Conservation (phyloP, 257 asterid genomes). For the Plantago ovata region DNA sequence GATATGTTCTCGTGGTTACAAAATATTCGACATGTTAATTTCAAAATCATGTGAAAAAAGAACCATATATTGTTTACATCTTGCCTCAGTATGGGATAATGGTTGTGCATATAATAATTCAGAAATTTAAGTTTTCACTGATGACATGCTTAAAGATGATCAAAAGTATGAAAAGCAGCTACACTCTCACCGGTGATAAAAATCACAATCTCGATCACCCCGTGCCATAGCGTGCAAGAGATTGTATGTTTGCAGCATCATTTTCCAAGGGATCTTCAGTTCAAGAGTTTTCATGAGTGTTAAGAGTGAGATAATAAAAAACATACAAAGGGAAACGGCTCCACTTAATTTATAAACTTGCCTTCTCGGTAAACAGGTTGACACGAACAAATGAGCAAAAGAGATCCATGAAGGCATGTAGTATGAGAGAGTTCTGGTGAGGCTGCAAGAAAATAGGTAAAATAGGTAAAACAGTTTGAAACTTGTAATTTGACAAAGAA, state of each 20-base stretch:
- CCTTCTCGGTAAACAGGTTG: constrained; percentile 91
- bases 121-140: constrained; percentile 15
- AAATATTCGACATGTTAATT: constrained; percentile 4
- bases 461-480: constrained; percentile 27
- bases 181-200: constrained; percentile 76
- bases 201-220: constrained; percentile 89
- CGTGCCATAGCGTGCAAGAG: constrained; percentile 83
- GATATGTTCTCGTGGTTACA: constrained; percentile 1
- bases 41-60: constrained; percentile 12
- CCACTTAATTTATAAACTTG: constrained; percentile 29
- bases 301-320: constrained; percentile 21
- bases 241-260: constrained; percentile 91
- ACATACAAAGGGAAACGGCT: constrained; percentile 9
- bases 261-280: constrained; percentile 86
- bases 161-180: constrained; percentile 12
- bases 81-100: neutral
- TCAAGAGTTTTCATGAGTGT: constrained; percentile 22
- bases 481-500: constrained; percentile 9
- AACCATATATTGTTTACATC: constrained; percentile 9
- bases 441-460: constrained; percentile 66
- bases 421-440: constrained; percentile 91
- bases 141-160: constrained; percentile 12
- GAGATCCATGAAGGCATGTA: constrained; percentile 96
- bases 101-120: constrained; percentile 16
- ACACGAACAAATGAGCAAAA: constrained; percentile 99